These are phyloP conservation scores for Trametes punicea DNA, from an alignment of 768 basidiomycete genomes.

Conservation along the genomic window DNA sequence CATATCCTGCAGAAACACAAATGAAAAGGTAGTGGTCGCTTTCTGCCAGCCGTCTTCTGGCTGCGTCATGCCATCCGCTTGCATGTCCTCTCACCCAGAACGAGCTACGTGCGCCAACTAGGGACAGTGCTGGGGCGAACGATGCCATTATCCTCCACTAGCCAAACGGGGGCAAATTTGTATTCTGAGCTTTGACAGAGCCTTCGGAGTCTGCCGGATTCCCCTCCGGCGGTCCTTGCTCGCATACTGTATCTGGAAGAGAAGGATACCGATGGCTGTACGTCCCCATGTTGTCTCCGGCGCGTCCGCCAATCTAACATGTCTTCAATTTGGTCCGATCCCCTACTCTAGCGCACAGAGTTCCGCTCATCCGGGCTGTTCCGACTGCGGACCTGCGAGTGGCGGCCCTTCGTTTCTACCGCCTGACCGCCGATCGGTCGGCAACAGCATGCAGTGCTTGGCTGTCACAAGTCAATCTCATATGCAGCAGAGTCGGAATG, in stretches of 20 bases:
- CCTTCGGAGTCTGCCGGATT: too few relatives aligned
- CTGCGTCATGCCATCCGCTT: too few relatives aligned
- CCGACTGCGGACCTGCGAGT: too few relatives aligned
- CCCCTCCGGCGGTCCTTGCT: neutral
- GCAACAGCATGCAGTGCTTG: constrained; percentile 3
- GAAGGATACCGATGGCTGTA: constrained; percentile 6
- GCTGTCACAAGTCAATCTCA: constrained; percentile 10
- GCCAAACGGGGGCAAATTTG: too few relatives aligned
- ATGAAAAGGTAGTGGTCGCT: too few relatives aligned
- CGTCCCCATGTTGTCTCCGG: neutral
- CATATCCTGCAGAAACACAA: too few relatives aligned
- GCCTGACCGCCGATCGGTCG: neutral
- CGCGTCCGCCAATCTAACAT: constrained; percentile 1
- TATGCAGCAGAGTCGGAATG: constrained; percentile 3
- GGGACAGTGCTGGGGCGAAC: too few relatives aligned
- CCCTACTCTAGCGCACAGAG: neutral
- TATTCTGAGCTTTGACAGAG: too few relatives aligned
- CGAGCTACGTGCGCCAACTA: too few relatives aligned
- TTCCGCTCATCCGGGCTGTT: constrained; percentile 9
- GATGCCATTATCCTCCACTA: too few relatives aligned
- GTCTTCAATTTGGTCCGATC: neutral
- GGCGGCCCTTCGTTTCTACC: constrained; percentile 5
- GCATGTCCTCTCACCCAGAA: too few relatives aligned
- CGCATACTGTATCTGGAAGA: neutral
- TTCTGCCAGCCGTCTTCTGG: too few relatives aligned